These are phyloP conservation scores for Aspergillus fumigatus DNA, from an alignment of 2,329 filamentous ascomycete species.

Conservation along the genomic window DNA sequence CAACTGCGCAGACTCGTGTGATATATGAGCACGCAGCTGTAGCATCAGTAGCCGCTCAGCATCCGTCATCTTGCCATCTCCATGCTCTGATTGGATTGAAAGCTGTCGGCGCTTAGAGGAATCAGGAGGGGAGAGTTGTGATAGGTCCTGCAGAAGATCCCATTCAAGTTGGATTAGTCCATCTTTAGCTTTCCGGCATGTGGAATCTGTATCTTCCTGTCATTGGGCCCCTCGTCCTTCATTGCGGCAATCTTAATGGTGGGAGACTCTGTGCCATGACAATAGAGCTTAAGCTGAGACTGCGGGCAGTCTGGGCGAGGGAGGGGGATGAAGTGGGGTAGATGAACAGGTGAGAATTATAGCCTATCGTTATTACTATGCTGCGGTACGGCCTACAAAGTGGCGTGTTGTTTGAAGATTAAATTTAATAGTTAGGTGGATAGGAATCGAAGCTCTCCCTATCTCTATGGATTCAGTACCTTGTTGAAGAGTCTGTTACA, in stretches of 20 bases:
- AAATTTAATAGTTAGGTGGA: no score
- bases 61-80: neutral
- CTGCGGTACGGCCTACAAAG: neutral
- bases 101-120: conserved; percentile 5
- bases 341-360: neutral
- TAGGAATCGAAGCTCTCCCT: neutral
- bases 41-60: conserved; percentile 3
- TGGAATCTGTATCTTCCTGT: neutral
- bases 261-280: neutral
- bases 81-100: conserved; percentile 1
- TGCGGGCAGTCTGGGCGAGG: neutral
- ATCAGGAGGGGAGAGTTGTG: conserved; percentile 1
- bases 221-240: neutral
- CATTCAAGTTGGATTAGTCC: neutral
- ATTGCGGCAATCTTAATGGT: neutral
- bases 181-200: neutral
- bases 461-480: neutral
- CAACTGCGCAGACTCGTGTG: neutral
- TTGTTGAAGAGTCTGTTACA: no score
- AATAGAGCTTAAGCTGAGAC: neutral
- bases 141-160: conserved; percentile 8
- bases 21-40: neutral
- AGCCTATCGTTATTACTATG: no score
- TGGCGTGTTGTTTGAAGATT: neutral
- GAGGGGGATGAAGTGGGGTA: neutral